Evolutionary conservation across 805 yeast genomes (phyloP).

Genomic region (Limtongia smithiae): DNA sequence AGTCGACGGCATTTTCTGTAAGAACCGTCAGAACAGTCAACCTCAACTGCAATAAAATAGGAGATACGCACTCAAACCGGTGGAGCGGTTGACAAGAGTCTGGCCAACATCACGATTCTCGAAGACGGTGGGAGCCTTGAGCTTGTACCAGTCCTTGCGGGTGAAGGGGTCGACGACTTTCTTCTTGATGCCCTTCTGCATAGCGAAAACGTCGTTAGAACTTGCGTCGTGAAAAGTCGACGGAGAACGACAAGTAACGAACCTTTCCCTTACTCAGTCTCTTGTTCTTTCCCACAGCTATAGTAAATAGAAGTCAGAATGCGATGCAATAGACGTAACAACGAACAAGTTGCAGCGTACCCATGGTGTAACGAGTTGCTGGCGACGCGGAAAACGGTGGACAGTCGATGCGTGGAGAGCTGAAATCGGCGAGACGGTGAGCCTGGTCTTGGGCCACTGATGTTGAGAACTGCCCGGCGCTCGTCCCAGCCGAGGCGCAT

Average conservation of each 20-base stretch:
- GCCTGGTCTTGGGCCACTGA: too few species aligned
- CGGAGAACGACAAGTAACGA: background rate
- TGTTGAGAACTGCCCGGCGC: too few species aligned
- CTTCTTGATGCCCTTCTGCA: slow-evolving; percentile 92
- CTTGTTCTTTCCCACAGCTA: slow-evolving; percentile 89
- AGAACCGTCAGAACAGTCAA: background rate
- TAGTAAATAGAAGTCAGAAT: slow-evolving; percentile 28
- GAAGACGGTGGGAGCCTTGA: slow-evolving; percentile 87
- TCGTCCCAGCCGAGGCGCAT: too few species aligned
- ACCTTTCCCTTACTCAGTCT: slow-evolving; percentile 71
- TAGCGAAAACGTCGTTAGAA: slow-evolving; percentile 43
- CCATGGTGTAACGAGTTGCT: too few species aligned
- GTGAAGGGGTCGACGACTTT: slow-evolving; percentile 99
- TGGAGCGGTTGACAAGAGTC: slow-evolving; percentile 96
- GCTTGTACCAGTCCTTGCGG: slow-evolving; percentile 83
- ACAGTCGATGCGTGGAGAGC: background rate
- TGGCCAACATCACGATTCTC: slow-evolving; percentile 98
- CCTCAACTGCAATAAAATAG: background rate
- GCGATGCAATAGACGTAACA: background rate
- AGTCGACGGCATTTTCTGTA: slow-evolving; percentile 84
- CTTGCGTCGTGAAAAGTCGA: slow-evolving; percentile 44
- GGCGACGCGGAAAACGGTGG: too few species aligned
- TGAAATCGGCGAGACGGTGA: background rate
- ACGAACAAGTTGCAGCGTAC: background rate
- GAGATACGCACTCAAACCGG: slow-evolving; percentile 61